These are phyloP conservation scores for Cetraspora pellucida DNA, from an alignment of 192 early-diverging fungal species.

Conservation along the genomic window DNA sequence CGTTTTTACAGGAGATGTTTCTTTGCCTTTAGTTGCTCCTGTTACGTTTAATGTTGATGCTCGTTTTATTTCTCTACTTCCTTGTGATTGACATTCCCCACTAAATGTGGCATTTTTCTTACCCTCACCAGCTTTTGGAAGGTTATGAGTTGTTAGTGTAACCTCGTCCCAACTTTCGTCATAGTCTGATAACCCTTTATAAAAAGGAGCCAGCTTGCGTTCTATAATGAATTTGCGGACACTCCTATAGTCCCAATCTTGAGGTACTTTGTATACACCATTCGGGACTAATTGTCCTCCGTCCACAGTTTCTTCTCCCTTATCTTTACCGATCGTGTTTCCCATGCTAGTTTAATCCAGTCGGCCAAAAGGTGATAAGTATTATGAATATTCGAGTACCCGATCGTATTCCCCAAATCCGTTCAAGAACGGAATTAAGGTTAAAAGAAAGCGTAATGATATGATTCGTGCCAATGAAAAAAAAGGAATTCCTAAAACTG, in stretches of 20 bases:
- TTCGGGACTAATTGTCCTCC: slow-evolving; percentile 65
- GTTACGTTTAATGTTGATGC: slow-evolving; percentile 23
- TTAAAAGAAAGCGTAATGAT: too few species aligned
- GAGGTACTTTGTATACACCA: slow-evolving; percentile 69
- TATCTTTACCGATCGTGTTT: slow-evolving; percentile 47
- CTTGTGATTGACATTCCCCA: not conserved
- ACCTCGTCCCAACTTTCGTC: slow-evolving; percentile 49
- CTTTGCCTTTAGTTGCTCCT: slow-evolving; percentile 35
- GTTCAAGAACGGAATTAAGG: too few species aligned
- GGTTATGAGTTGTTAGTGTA: slow-evolving; percentile 27
- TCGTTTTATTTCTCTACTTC: slow-evolving; percentile 31
- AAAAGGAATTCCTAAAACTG: too few species aligned
- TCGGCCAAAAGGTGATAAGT: too few species aligned
- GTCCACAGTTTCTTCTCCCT: slow-evolving; percentile 56
- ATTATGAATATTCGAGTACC: too few species aligned
- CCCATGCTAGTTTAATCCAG: slow-evolving; percentile 35
- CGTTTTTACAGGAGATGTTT: slow-evolving; percentile 22
- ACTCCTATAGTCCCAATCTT: slow-evolving; percentile 76
- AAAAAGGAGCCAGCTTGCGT: slow-evolving; percentile 83
- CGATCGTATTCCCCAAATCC: too few species aligned
- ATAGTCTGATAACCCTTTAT: slow-evolving; percentile 74
- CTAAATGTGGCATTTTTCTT: slow-evolving; percentile 36
- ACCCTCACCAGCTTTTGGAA: slow-evolving; percentile 34
- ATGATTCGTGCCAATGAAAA: too few species aligned
- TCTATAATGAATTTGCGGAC: slow-evolving; percentile 75